phyloP scores from a whole-genome alignment of 2,329 filamentous ascomycete genomes.

The Aspergillus novofumigatus region DNA sequence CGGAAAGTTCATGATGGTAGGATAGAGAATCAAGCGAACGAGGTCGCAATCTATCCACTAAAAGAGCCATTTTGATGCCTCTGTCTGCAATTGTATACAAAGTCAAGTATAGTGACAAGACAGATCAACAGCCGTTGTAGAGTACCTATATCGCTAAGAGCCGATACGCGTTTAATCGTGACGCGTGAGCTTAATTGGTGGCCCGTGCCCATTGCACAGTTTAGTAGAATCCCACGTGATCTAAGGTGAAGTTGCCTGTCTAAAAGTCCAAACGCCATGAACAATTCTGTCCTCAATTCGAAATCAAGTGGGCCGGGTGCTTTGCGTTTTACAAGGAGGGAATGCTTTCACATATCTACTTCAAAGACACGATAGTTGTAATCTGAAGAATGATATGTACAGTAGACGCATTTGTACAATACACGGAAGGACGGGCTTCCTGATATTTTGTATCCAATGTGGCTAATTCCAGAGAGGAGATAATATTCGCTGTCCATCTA shows the following conservation, averaged over 20 bases:
- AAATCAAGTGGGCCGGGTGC: background rate
- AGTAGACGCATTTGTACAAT: background rate
- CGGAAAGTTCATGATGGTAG: conserved; percentile 86
- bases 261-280: background rate
- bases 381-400: background rate
- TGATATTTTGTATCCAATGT: background rate
- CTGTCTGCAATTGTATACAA: background rate
- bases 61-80: conserved; percentile 52
- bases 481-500: background rate
- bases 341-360: background rate
- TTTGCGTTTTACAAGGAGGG: background rate
- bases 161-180: conserved; percentile 31
- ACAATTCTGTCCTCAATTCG: background rate
- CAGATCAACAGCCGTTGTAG: background rate
- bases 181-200: conserved; percentile 37
- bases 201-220: conserved; percentile 26
- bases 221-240: background rate
- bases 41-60: conserved; percentile 61
- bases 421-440: background rate
- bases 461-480: conserved; percentile 6
- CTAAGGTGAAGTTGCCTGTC: background rate
- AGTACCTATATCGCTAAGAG: conserved; percentile 10
- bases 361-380: background rate
- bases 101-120: background rate
- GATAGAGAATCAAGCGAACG: conserved; percentile 57